Conservation (phyloP, 2,329 filamentous ascomycete genomes). For the Stemphylium beticola region DNA sequence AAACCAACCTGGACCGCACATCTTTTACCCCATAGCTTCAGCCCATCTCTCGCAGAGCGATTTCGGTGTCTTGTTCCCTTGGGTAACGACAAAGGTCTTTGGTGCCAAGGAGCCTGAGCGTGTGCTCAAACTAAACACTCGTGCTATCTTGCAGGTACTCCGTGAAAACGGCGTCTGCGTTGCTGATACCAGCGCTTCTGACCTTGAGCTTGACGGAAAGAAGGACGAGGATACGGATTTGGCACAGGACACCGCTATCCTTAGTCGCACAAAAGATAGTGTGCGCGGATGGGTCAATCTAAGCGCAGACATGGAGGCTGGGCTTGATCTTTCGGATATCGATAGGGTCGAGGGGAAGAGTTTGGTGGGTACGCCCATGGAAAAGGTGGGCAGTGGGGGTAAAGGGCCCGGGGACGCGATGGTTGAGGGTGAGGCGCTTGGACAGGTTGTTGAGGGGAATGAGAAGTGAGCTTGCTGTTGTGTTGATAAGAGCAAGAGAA, state of each 20-base stretch:
- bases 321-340: not conserved
- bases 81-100: slow-evolving; percentile 59
- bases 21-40: slow-evolving; percentile 76
- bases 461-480: not conserved
- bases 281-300: slow-evolving; percentile 48
- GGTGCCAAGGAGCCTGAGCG: slow-evolving; percentile 72
- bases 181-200: slow-evolving; percentile 48
- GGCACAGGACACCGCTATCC: slow-evolving; percentile 41
- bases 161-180: slow-evolving; percentile 52
- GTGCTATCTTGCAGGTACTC: slow-evolving; percentile 79
- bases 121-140: slow-evolving; percentile 82
- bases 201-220: slow-evolving; percentile 47
- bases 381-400: slow-evolving; percentile 9
- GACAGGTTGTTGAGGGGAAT: slow-evolving; percentile 36
- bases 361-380: slow-evolving; percentile 11
- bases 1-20: slow-evolving; percentile 60
- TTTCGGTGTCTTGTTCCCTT: slow-evolving; percentile 82
- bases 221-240: slow-evolving; percentile 12
- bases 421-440: slow-evolving; percentile 46
- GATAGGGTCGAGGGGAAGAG: slow-evolving; percentile 9
- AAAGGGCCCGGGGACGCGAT: slow-evolving; percentile 35
- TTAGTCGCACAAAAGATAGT: slow-evolving; percentile 31
- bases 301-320: slow-evolving; percentile 9
- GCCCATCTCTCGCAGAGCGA: slow-evolving; percentile 85
- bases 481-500: not conserved